These are phyloP conservation scores for Pisolithus thermaeus DNA, from an alignment of 1,284 basidiomycete species.

Conservation along the genomic window DNA sequence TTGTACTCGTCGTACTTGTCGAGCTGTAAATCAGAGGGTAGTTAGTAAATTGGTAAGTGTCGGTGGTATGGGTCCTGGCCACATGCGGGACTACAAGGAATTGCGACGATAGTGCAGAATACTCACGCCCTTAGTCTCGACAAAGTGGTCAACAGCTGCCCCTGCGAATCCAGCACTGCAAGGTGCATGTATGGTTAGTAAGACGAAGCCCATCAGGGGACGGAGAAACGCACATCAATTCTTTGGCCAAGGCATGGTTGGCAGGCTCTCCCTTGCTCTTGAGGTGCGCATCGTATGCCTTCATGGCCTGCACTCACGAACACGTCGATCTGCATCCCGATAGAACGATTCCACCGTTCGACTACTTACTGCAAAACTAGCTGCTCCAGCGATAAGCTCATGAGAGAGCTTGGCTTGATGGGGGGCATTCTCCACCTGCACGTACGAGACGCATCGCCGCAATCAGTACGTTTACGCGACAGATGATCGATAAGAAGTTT, in stretches of 20 bases:
- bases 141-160: slow-evolving; percentile 38
- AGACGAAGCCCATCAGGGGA: neutral
- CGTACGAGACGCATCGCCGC: neutral
- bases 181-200: slow-evolving; percentile 29
- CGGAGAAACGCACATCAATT: slow-evolving; percentile 17
- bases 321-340: slow-evolving; percentile 1
- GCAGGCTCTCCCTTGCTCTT: slow-evolving; percentile 12
- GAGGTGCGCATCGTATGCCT: slow-evolving; percentile 20
- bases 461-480: too few species aligned
- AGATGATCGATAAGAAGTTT: too few species aligned
- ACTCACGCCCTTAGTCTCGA: slow-evolving; percentile 44
- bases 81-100: too few species aligned
- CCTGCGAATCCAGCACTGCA: slow-evolving; percentile 31
- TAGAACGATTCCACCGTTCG: too few species aligned
- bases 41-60: too few species aligned
- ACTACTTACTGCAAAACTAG: slow-evolving; percentile 19
- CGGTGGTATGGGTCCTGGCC: too few species aligned
- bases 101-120: too few species aligned
- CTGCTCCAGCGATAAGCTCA: slow-evolving; percentile 25
- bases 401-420: slow-evolving; percentile 27
- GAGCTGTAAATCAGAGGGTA: neutral
- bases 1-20: neutral
- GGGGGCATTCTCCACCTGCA: slow-evolving; percentile 32
- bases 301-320: slow-evolving; percentile 17
- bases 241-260: slow-evolving; percentile 17